Evolutionary conservation across 129 eudicot genomes (phyloP), one percentile per base, ranked within the genome.

Genomic region (Lactuca saligna): DNA sequence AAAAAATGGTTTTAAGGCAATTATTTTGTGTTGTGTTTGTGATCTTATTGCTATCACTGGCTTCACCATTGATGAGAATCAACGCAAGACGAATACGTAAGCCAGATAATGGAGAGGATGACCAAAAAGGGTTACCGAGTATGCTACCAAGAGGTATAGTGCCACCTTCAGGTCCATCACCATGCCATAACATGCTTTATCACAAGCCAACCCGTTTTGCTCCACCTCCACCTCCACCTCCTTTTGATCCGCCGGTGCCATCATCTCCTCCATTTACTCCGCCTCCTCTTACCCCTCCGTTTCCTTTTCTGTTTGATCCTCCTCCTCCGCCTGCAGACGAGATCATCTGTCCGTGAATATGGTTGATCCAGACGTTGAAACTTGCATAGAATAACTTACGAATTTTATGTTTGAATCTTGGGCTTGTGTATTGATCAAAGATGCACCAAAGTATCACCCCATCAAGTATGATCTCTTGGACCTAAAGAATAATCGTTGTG

Each of bases 131-230:
- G 33, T 37, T 76, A 31, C 10, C n/a, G 13, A 25, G 65, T 69
- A 74, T 69, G 82, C 73, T 85, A 61, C 90, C 90, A 12, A 78
- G 80, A 76, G 90, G 86, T 31, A 82, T 79, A 39, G 90, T 85
- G 31, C 90, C 90, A 5, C 90, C 90, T 63, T 85, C 90, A 7
- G 86, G 84, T 38, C 86, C 90, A 51, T 85, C 90, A 54, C 71
- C 66, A 0, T 85, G 90, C 73, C 90, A 85, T 31, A 85, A 85
- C 72, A 79, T 63, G 53, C 68, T 81, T 17, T 82, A 75, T 17
- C 75, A 61, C 50, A 76, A 76, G 61, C 65, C 71, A 54, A 62
- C 60, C 10, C 81, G 63, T 56, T 37, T 29, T 2, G 42, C 17
- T 42, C 51, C 70, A 41, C 76, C 70, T 5, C 70, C 80, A 5